A percentile compares a stretch with the other conserved stretches of the same genome.
Conservation (phyloP, 768 basidiomycete species). For the Naganishia onofrii region DNA sequence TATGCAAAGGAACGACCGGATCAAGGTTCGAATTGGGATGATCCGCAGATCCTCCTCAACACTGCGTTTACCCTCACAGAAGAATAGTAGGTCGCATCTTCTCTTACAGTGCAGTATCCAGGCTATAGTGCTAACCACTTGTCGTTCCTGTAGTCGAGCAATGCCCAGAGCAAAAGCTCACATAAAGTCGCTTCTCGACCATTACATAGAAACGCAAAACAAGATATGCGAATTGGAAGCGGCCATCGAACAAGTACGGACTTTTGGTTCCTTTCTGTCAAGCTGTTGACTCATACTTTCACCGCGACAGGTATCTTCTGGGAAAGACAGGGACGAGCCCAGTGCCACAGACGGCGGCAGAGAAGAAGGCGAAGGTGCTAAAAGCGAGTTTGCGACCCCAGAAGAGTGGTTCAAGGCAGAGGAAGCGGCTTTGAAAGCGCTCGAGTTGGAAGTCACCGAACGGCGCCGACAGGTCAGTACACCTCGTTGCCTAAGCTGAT, state of each 20-base stretch:
- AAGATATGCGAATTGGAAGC: conserved; percentile 42
- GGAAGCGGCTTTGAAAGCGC: conserved; percentile 41
- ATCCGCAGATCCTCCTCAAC: conserved; percentile 40
- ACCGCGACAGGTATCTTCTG: conserved; percentile 1
- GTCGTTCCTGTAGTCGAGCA: conserved; percentile 37
- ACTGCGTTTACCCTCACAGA: conserved; percentile 48
- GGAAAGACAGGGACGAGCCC: neutral
- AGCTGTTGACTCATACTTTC: neutral
- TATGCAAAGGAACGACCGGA: neutral
- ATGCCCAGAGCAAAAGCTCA: conserved; percentile 50
- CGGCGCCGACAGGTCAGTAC: conserved; percentile 7
- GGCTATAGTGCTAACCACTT: neutral
- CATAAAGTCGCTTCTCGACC: conserved; percentile 40
- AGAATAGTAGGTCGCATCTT: conserved; percentile 45
- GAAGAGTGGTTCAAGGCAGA: conserved; percentile 48
- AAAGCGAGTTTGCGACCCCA: neutral
- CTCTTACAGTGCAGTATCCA: neutral
- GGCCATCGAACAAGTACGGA: conserved; percentile 40
- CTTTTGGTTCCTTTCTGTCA: too few relatives aligned
- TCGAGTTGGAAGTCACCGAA: conserved; percentile 41
- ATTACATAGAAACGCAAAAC: conserved; percentile 38
- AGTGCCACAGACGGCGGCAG: neutral
- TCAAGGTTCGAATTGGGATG: conserved; percentile 30
- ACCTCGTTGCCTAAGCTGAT: neutral
- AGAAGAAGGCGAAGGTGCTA: neutral